Evolutionary conservation across 2,329 filamentous ascomycete species (phyloP), one percentile per base, ranked within the genome.

Genomic region (Nemania diffusa): DNA sequence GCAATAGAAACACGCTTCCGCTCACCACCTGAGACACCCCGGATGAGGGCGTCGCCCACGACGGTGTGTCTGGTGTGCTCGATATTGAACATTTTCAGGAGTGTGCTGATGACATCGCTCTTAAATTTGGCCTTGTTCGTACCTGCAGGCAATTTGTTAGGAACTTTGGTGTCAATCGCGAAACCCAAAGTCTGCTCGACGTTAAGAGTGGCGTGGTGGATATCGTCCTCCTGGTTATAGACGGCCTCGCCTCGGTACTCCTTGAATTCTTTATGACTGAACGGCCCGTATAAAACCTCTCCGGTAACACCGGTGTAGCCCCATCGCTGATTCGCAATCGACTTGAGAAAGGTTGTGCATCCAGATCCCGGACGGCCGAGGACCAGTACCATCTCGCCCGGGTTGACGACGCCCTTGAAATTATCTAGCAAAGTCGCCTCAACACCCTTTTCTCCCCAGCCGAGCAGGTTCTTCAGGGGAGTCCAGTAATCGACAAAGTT

Each of bases 11-110:
- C 92, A 69, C 92, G 89, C 81, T 93, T 93, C 62, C 91, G 84
- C 80, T 95, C 92, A 63, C 91, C 92, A 69, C 92, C 93, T 52
- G 89, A 93, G 0, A 97, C 85, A 77, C 93, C 94, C 57, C 92
- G 90, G 22, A 96, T 86, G 69, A 95, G 93, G 0, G 88, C 87
- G 69, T 96, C 91, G 7, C 94, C 94, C 27, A 97, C 93, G 32
- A 95, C 88, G 0, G 94, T 97, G 76, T 94, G 87, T 58, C 88
- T 87, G 0, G 93, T 97, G 78, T 97, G 93, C 78, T 94, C 91
- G 61, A 97, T 97, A 76, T 95, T 96, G 84, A 97, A 97, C 92
- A 97, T 96, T 75, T 92, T 93, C 58, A 97, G 83, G 66, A 97
- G 84, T 74, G 91, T 87, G 20, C 88, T 85, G 68, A 94, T 85